These are phyloP conservation scores for Leonotis leonurus DNA, from an alignment of 257 asterid species.

Conservation along the genomic window DNA sequence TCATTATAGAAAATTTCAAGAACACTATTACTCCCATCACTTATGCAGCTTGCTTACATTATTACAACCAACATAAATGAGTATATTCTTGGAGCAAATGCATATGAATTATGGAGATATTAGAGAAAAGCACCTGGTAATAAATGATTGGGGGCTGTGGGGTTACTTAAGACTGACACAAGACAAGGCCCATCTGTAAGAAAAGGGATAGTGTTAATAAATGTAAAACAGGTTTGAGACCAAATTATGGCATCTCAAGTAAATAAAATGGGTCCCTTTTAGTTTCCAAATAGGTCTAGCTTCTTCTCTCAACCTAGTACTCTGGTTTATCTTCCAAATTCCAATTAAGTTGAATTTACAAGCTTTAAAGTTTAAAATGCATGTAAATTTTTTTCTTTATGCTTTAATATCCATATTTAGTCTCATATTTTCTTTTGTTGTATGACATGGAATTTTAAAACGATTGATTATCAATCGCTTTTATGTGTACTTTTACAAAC, in stretches of 20 bases:
- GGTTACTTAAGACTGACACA: slow-evolving; percentile 27
- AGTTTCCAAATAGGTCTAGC: not conserved
- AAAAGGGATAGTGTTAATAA: not conserved
- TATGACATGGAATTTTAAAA: no score
- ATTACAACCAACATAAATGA: slow-evolving; percentile 12
- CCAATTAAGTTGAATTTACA: no score
- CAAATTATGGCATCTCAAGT: slow-evolving; percentile 1
- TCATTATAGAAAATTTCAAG: not conserved
- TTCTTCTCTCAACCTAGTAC: not conserved
- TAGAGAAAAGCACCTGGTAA: slow-evolving; percentile 20
- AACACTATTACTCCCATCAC: not conserved
- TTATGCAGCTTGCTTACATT: slow-evolving; percentile 11
- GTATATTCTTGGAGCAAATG: not conserved
- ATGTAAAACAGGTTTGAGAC: not conserved
- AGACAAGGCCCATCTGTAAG: slow-evolving; percentile 8
- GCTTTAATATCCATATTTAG: no score
- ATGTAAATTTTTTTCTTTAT: no score
- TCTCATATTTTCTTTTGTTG: no score
- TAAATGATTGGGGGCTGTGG: slow-evolving; percentile 22
- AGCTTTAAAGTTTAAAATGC: not conserved
- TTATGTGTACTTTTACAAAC: no score
- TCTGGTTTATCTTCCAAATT: slow-evolving; percentile 9
- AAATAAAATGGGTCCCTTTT: not conserved
- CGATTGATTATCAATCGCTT: no score
- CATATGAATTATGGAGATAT: not conserved